Evolutionary conservation across 345 rosid species (phyloP).

Genomic region (Psidium friedrichsthalianum): DNA sequence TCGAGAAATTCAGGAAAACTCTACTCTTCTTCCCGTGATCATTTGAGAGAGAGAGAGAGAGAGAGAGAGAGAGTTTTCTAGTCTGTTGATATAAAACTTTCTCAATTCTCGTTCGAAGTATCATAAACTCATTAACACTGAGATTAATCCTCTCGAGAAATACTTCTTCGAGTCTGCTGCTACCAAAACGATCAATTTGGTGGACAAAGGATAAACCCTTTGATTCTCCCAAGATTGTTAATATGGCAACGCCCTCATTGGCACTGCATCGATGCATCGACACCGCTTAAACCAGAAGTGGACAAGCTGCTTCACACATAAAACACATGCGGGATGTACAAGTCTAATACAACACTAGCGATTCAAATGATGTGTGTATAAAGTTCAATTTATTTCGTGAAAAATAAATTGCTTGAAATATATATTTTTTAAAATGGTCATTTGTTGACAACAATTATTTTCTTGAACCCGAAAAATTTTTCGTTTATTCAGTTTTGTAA

Average conservation of each 20-base stretch:
- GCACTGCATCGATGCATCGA: background rate
- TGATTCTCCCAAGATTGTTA: background rate
- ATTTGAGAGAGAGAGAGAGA: background rate
- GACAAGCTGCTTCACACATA: background rate
- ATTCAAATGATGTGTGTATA: no score
- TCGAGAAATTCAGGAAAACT: background rate
- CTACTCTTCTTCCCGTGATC: background rate
- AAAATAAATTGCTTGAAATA: no score
- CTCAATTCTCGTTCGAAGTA: background rate
- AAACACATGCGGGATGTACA: background rate
- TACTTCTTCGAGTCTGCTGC: background rate
- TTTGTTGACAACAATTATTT: no score
- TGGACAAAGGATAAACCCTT: background rate
- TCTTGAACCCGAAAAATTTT: no score
- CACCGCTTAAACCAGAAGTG: background rate
- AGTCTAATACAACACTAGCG: background rate
- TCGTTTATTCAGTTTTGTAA: no score
- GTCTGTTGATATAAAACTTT: background rate
- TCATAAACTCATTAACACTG: background rate
- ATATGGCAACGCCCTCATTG: background rate
- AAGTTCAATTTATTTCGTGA: no score
- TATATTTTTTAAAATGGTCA: no score
- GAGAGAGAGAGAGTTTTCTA: background rate
- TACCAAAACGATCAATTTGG: background rate
- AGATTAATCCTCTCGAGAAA: background rate